Conservation (phyloP, 192 early-diverging fungal species). For the Mortierella claussenii region DNA sequence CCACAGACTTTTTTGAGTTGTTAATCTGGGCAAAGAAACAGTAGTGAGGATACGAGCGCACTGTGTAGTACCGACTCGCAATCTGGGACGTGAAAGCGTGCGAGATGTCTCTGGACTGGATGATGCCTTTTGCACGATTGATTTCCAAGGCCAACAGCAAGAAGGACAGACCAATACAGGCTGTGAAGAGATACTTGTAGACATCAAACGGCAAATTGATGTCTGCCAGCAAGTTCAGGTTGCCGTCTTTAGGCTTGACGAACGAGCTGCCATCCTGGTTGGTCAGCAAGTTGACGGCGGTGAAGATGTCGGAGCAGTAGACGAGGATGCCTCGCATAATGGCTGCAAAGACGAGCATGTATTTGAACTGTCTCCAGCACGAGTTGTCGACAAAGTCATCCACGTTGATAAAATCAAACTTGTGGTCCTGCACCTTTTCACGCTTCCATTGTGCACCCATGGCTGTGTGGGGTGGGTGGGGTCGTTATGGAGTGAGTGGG, state of each 20-base stretch:
- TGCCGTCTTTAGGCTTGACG: neutral
- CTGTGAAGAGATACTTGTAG: slow-evolving; percentile 65
- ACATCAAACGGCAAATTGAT: slow-evolving; percentile 53
- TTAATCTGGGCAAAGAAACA: slow-evolving; percentile 85
- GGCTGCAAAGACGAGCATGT: slow-evolving; percentile 68
- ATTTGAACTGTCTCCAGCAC: slow-evolving; percentile 57
- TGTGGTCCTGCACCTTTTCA: slow-evolving; percentile 83
- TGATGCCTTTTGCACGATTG: slow-evolving; percentile 70
- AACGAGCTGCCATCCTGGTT: slow-evolving; percentile 25
- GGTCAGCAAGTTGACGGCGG: slow-evolving; percentile 72
- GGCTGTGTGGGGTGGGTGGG: neutral
- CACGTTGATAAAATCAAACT: slow-evolving; percentile 89
- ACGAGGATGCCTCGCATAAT: slow-evolving; percentile 79
- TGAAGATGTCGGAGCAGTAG: slow-evolving; percentile 85
- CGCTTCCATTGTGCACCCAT: slow-evolving; percentile 81
- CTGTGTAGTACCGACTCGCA: slow-evolving; percentile 80
- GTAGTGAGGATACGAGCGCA: slow-evolving; percentile 80
- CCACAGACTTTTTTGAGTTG: slow-evolving; percentile 68
- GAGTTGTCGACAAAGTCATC: slow-evolving; percentile 72
- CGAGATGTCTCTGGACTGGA: slow-evolving; percentile 78
- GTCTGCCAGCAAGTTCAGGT: neutral
- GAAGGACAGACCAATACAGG: slow-evolving; percentile 76
- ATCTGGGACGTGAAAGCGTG: slow-evolving; percentile 79
- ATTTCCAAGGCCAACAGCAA: slow-evolving; percentile 75
- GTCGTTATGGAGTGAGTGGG: no score